Percentiles rank a stretch among this genome's conserved stretches.
Conservation (phyloP, 1,284 basidiomycete genomes). For the Irpex sp. region DNA sequence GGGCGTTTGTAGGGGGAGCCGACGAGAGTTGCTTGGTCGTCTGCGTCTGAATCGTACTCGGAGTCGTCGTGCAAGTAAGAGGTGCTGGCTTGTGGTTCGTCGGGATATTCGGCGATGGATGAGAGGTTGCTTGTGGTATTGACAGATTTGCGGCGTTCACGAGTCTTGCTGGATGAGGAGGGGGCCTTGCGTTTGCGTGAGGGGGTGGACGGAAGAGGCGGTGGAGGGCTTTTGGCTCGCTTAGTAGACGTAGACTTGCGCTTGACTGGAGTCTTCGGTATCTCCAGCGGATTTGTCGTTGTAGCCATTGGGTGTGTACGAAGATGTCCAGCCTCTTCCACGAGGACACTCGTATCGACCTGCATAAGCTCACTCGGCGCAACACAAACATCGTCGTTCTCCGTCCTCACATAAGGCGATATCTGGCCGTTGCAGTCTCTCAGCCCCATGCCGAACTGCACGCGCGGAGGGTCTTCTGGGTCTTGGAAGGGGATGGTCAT, state of each 20-base stretch:
- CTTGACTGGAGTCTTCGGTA: neutral
- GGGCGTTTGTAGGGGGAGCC: neutral
- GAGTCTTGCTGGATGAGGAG: neutral
- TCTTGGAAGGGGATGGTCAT: neutral
- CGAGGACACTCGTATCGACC: neutral
- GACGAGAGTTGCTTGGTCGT: neutral
- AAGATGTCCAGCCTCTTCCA: too few species aligned
- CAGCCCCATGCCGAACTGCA: neutral
- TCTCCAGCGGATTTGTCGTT: neutral
- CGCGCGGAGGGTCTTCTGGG: neutral
- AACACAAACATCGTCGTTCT: neutral
- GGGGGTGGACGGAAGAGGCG: neutral
- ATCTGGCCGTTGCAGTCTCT: neutral
- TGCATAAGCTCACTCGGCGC: neutral
- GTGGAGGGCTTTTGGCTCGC: neutral
- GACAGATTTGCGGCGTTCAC: neutral
- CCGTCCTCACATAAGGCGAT: neutral
- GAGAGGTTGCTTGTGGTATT: too few species aligned
- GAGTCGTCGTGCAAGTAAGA: neutral
- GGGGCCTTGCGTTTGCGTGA: constrained; percentile 3
- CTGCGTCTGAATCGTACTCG: neutral
- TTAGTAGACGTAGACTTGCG: neutral
- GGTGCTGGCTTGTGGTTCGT: too few species aligned
- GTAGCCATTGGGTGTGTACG: neutral
- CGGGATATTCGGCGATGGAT: too few species aligned